A percentile compares a stretch with the other conserved stretches of the same genome.
phyloP scores from a whole-genome alignment of 2,329 filamentous ascomycete species.

The Ophiosphaerella narmari region DNA sequence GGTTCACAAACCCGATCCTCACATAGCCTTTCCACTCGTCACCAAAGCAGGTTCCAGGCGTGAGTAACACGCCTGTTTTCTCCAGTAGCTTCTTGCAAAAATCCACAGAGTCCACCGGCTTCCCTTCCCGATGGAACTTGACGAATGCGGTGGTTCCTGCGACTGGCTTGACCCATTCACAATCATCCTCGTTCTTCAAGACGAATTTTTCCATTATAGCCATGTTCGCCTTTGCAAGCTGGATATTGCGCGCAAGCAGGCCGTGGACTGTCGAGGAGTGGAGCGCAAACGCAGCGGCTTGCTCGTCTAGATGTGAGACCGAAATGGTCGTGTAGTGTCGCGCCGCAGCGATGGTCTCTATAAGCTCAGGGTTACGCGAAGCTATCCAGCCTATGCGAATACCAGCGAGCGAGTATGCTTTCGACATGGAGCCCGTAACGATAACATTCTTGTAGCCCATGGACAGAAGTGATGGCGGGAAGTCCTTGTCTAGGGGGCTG shows the following conservation, averaged over 20 bases:
- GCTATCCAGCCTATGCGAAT: slow-evolving; percentile 85
- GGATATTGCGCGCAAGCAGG: slow-evolving; percentile 66
- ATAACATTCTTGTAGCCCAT: slow-evolving; percentile 73
- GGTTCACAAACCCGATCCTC: slow-evolving; percentile 75
- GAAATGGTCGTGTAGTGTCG: slow-evolving; percentile 87
- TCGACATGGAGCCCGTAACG: slow-evolving; percentile 80
- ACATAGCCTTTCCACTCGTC: slow-evolving; percentile 73
- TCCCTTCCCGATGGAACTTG: slow-evolving; percentile 65
- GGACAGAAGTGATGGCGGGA: slow-evolving; percentile 70
- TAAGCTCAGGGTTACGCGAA: slow-evolving; percentile 64
- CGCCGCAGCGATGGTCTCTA: slow-evolving; percentile 66
- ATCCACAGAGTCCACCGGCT: slow-evolving; percentile 70
- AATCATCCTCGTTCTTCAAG: slow-evolving; percentile 64
- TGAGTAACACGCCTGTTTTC: slow-evolving; percentile 72
- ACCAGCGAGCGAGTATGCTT: slow-evolving; percentile 82
- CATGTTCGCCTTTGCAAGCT: slow-evolving; percentile 70
- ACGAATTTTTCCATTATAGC: slow-evolving; percentile 70
- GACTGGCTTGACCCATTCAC: slow-evolving; percentile 73
- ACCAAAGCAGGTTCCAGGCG: slow-evolving; percentile 80
- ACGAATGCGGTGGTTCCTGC: slow-evolving; percentile 83
- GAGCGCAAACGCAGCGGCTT: slow-evolving; percentile 76
- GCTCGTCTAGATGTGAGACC: slow-evolving; percentile 81
- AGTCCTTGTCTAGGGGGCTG: slow-evolving; percentile 56
- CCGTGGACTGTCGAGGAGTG: slow-evolving; percentile 65
- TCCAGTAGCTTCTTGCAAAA: slow-evolving; percentile 72